A percentile compares a stretch with the other conserved stretches of the same genome.
Conservation (phyloP, 371 early-diverging fungal species). For the Entomophthora muscae region DNA sequence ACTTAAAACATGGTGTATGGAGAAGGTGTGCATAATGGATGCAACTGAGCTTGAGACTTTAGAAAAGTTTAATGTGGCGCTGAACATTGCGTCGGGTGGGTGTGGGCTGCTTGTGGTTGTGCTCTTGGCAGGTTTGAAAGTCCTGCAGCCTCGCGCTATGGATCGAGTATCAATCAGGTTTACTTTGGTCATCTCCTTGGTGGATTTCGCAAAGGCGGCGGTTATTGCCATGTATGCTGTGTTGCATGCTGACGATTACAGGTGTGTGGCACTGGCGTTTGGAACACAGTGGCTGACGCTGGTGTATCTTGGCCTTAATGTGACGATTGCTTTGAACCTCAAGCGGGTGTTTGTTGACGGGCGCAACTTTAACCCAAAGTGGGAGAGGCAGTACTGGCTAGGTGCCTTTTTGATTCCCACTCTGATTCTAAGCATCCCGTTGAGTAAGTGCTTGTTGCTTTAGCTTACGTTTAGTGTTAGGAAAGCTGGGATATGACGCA, state of each 20-base stretch:
- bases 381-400: constrained; percentile 1
- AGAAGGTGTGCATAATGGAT: too few relatives aligned
- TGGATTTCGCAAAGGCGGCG: constrained; percentile 2
- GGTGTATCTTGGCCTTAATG: background rate
- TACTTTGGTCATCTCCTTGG: background rate
- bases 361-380: background rate
- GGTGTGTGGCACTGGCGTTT: background rate
- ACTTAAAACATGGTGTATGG: too few relatives aligned
- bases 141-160: background rate
- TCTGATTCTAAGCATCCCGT: background rate
- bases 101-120: background rate
- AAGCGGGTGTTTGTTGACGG: constrained; percentile 3
- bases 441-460: background rate
- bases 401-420: background rate
- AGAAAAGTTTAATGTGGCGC: background rate
- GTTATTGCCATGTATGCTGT: background rate
- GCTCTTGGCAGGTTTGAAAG: background rate
- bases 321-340: constrained; percentile 4
- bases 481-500: background rate
- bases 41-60: background rate
- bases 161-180: background rate
- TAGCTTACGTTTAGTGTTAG: background rate
- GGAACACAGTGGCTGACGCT: background rate
- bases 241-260: background rate
- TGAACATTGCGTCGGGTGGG: background rate